Percentiles rank a stretch among this genome's conserved stretches.
phyloP scores from a whole-genome alignment of 768 basidiomycete genomes.

The Mycena amicta region DNA sequence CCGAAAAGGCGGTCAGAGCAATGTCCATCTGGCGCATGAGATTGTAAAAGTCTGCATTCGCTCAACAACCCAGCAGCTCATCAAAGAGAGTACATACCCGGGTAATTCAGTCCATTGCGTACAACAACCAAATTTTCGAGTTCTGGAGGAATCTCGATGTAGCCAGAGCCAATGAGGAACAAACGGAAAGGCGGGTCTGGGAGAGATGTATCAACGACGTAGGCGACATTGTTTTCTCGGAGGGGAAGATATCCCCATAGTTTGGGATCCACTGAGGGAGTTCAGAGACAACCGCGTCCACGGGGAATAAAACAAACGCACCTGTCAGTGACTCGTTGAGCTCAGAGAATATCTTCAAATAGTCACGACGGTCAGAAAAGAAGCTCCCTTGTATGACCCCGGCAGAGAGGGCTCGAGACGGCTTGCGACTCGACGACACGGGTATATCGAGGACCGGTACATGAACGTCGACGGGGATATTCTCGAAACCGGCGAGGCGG shows the following conservation, averaged over 20 bases:
- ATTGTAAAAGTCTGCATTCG: conserved; percentile 34
- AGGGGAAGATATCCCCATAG: conserved; percentile 41
- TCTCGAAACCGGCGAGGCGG: conserved; percentile 34
- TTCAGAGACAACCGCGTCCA: not conserved
- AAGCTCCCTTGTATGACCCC: conserved; percentile 47
- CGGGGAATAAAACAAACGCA: conserved; percentile 12
- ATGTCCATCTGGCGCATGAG: conserved; percentile 42
- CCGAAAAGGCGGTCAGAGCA: conserved; percentile 42
- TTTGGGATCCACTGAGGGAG: conserved; percentile 32
- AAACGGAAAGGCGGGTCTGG: conserved; percentile 36
- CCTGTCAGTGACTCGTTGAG: conserved; percentile 35
- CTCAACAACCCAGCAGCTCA: too few species aligned
- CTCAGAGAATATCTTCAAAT: conserved; percentile 36
- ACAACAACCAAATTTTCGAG: conserved; percentile 41
- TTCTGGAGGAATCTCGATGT: conserved; percentile 35
- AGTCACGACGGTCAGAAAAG: conserved; percentile 36
- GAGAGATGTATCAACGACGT: conserved; percentile 26
- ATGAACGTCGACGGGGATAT: conserved; percentile 40
- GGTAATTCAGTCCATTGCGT: conserved; percentile 36
- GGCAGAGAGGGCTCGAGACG: conserved; percentile 32
- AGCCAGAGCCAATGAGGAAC: conserved; percentile 36
- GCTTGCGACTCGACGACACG: conserved; percentile 25
- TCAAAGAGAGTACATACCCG: conserved; percentile 16
- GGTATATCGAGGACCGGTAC: conserved; percentile 37
- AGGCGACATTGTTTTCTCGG: conserved; percentile 23